Base-by-base conservation (phyloP, 331 rosid species). In the Cydonia oblonga region DNA sequence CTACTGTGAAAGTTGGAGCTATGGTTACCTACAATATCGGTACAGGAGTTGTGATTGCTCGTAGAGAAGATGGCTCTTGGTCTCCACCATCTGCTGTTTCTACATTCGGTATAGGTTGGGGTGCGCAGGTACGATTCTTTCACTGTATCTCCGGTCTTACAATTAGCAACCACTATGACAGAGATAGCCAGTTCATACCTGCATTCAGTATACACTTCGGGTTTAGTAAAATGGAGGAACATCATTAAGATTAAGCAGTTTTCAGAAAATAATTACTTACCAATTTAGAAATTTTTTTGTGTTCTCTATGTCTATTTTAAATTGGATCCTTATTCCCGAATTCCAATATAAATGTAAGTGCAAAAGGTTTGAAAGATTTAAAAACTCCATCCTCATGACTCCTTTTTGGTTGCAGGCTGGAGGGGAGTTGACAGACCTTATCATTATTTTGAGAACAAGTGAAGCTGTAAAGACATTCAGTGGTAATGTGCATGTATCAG, bases 61-160 rank as follows among this genome's bases (percentile, higher is more conserved):
- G 93, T 42, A 90, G 87, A 72, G 97, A 88, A 72, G 99, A 95
- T 84, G 99, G 97, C 65, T 89, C 97, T 25, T 91, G 99, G 99
- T 95, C 99, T 76, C 93, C 99, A n/a, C 97, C 99, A 68, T 95
- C 99, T 72, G 96, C 99, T 73, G 82, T 89, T 76, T 91, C 96
- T 28, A 86, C 99, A 49, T 85, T 86, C 61, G 99, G 99, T 79
- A 59, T 77, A 59, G 99, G 99, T 15, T 95, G 99, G 99, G 99
- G 99, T 40, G 87, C 96, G 72, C 99, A 95, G 96, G 99, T 93
- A 76, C 66, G 80, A 63, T 73, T 44, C 71, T 83, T 66, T 66
- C 16, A 79, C 79, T 82, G 28, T 53, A 15, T 44, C 20, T 59
- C 15, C 5, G 24, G 32, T 77, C 70, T 3, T 72, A 53, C 20